phyloP scores from a whole-genome alignment of 129 eudicot genomes.

The Flaveria trinervia region DNA sequence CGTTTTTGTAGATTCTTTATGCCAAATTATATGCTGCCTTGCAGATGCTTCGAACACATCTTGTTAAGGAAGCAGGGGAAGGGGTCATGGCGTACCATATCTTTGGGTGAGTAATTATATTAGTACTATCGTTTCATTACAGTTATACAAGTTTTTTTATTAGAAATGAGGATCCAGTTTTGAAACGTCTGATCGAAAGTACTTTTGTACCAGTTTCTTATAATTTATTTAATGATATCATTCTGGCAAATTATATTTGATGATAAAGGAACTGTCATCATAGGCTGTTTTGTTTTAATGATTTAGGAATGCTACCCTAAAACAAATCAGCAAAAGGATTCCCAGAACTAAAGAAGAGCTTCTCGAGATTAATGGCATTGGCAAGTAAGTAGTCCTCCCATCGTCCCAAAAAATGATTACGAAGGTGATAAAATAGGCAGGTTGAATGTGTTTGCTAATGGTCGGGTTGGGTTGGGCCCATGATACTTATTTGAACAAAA shows the following conservation, averaged over 20 bases:
- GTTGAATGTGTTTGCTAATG: neutral
- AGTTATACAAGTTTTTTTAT: no score
- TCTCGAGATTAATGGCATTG: constrained; percentile 75
- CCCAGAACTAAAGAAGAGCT: constrained; percentile 86
- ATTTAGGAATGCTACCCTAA: constrained; percentile 59
- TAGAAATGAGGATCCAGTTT: no score
- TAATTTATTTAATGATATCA: neutral
- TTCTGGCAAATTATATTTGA: neutral
- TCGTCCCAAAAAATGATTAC: neutral
- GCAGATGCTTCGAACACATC: constrained; percentile 56
- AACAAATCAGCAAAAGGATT: constrained; percentile 52
- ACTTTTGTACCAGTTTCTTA: neutral
- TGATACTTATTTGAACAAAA: neutral
- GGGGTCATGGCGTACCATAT: constrained; percentile 71
- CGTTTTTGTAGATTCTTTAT: constrained; percentile 49
- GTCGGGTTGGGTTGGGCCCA: neutral
- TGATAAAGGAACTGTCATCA: constrained; percentile 4
- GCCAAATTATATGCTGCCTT: constrained; percentile 56
- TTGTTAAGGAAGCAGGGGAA: constrained; percentile 68
- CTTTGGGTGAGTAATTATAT: constrained; percentile 53
- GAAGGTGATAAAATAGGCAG: neutral
- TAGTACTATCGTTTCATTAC: neutral
- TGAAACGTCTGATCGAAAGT: no score
- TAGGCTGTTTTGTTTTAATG: constrained; percentile 20
- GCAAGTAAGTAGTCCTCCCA: constrained; percentile 64